Conservation (phyloP, 306 rosid genomes). For the Casuarina glauca region DNA sequence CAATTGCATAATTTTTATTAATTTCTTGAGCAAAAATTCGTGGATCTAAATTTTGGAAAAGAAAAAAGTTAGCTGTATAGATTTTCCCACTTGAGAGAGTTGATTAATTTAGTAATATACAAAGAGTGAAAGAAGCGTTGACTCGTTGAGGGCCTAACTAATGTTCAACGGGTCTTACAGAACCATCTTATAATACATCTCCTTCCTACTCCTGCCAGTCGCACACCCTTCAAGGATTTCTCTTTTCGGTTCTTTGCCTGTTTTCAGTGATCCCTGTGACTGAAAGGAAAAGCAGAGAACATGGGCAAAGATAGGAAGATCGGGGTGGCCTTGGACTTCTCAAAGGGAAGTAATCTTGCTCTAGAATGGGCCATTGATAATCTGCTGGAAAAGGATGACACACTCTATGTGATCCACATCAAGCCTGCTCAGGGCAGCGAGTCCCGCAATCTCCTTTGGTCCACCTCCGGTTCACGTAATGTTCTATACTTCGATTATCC, state of each 20-base stretch:
- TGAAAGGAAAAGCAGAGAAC: neutral
- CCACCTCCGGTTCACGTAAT: constrained; percentile 54
- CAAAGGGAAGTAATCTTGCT: constrained; percentile 56
- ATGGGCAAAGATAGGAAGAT: constrained; percentile 40
- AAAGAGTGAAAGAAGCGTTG: neutral
- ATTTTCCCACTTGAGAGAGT: no score
- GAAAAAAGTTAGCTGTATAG: no score
- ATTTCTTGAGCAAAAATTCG: no score
- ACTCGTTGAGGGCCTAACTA: neutral
- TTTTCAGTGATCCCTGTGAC: neutral
- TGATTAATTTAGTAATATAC: neutral
- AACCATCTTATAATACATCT: neutral
- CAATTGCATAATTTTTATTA: no score
- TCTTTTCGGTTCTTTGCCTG: neutral
- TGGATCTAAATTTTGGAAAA: no score
- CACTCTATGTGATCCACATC: constrained; percentile 42
- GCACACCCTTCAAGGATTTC: neutral
- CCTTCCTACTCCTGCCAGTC: neutral
- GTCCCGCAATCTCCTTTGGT: constrained; percentile 43
- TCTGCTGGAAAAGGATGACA: constrained; percentile 41
- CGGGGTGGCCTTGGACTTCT: constrained; percentile 57
- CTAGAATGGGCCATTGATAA: constrained; percentile 50
- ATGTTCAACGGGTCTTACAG: neutral
- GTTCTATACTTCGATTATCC: neutral
- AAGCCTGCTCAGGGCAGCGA: constrained; percentile 24